Conservation (phyloP, 345 rosid genomes). For the Populus simonii region DNA sequence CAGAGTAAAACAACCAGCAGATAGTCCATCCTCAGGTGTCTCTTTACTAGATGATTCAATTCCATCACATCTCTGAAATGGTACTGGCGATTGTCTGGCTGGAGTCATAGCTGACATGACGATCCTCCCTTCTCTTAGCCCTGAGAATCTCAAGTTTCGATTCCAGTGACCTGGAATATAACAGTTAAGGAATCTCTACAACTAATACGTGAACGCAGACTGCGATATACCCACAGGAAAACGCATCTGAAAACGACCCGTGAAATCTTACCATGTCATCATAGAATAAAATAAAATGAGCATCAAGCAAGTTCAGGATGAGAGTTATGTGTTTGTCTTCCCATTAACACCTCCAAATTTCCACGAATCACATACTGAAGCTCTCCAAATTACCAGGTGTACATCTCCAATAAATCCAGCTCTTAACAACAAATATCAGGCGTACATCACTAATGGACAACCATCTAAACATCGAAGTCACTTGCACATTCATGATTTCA, state of each 20-base stretch:
- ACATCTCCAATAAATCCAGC: neutral
- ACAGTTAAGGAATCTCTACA: neutral
- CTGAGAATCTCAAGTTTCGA: conserved; percentile 66
- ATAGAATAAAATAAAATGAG: neutral
- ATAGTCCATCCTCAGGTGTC: conserved; percentile 58
- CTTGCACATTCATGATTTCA: neutral
- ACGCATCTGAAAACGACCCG: neutral
- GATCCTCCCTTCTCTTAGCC: conserved; percentile 48
- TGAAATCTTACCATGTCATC: neutral
- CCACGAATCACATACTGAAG: neutral
- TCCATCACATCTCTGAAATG: conserved; percentile 49
- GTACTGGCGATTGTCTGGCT: conserved; percentile 59
- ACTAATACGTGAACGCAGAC: neutral
- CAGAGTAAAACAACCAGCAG: conserved; percentile 80
- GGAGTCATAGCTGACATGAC: conserved; percentile 44
- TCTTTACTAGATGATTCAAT: conserved; percentile 58
- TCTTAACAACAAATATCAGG: neutral
- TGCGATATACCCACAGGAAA: neutral
- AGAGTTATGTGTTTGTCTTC: neutral
- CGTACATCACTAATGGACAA: neutral
- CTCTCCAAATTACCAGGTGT: neutral
- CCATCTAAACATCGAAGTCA: neutral
- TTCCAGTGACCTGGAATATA: conserved; percentile 60
- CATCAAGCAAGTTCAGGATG: neutral
- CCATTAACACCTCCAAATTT: neutral